Conservation (phyloP, 2,329 filamentous ascomycete genomes). For the Tolypocladium album region DNA sequence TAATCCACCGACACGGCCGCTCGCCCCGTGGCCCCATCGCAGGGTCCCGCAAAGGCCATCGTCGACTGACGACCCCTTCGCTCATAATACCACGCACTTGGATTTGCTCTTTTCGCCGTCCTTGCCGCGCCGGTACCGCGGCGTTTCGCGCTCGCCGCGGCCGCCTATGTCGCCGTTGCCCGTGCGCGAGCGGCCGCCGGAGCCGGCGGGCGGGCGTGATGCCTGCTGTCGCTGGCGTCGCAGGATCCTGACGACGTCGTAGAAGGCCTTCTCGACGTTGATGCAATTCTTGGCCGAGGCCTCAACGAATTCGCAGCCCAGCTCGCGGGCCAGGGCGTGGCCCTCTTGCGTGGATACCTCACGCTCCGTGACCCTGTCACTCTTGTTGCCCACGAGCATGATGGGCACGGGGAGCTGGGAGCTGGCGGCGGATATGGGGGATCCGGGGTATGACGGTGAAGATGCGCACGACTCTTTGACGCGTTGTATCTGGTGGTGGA, state of each 20-base stretch:
- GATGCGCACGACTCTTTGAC: constrained; percentile 84
- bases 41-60: background rate
- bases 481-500: constrained; percentile 92
- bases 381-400: constrained; percentile 98
- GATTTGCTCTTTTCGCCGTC: constrained; percentile 24
- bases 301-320: constrained; percentile 94
- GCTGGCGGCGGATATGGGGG: constrained; percentile 51
- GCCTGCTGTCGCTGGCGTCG: constrained; percentile 65
- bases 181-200: constrained; percentile 25
- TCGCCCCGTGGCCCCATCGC: background rate
- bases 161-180: constrained; percentile 23
- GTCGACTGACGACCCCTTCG: constrained; percentile 1
- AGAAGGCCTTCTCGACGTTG: constrained; percentile 97
- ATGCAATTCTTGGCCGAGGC: constrained; percentile 96
- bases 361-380: constrained; percentile 88
- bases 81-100: constrained; percentile 30
- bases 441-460: constrained; percentile 67
- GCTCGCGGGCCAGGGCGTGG: constrained; percentile 76
- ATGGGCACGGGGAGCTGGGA: constrained; percentile 69
- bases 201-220: constrained; percentile 24
- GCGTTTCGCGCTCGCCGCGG: constrained; percentile 19
- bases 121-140: constrained; percentile 21
- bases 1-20: background rate
- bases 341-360: constrained; percentile 97
- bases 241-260: constrained; percentile 88